phyloP scores from a whole-genome alignment of 2,329 filamentous ascomycete genomes.

The Alternaria hordeiaustralica region DNA sequence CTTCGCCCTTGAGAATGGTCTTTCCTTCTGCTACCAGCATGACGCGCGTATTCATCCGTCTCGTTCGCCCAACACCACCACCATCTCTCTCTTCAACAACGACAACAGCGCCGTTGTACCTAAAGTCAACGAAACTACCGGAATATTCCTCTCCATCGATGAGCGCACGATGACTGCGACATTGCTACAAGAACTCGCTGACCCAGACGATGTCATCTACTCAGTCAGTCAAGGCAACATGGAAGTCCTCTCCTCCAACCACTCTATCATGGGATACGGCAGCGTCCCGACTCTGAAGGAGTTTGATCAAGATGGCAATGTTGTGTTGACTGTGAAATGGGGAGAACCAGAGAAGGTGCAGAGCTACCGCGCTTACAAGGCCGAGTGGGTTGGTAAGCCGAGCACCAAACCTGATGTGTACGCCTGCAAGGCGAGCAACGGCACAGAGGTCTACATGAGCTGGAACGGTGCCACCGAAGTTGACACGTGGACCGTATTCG shows the following conservation, averaged over 20 bases:
- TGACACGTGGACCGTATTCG: slow-evolving; percentile 4
- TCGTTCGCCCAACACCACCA: not conserved
- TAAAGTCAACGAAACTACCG: not conserved
- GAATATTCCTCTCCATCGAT: slow-evolving; percentile 9
- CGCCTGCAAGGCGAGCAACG: slow-evolving; percentile 1
- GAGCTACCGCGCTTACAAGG: slow-evolving; percentile 13
- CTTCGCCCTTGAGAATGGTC: slow-evolving; percentile 7
- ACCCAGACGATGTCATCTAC: not conserved
- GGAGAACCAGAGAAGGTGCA: slow-evolving; percentile 7
- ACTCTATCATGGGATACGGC: slow-evolving; percentile 11
- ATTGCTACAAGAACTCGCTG: slow-evolving; percentile 2
- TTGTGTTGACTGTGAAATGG: slow-evolving; percentile 9
- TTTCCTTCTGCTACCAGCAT: slow-evolving; percentile 17
- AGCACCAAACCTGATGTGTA: slow-evolving; percentile 4
- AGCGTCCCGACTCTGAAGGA: slow-evolving; percentile 9
- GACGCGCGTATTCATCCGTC: slow-evolving; percentile 12
- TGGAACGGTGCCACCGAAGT: slow-evolving; percentile 18
- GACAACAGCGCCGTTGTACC: slow-evolving; percentile 1
- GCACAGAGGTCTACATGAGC: slow-evolving; percentile 16
- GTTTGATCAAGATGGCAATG: slow-evolving; percentile 6
- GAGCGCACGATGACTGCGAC: slow-evolving; percentile 7
- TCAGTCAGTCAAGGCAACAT: slow-evolving; percentile 3
- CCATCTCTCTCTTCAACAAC: slow-evolving; percentile 5
- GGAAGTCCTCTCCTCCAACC: slow-evolving; percentile 1
- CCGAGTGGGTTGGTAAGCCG: slow-evolving; percentile 14